Evolutionary conservation across 192 early-diverging fungal species (phyloP).

Genomic region (Spinellus fusiger): DNA sequence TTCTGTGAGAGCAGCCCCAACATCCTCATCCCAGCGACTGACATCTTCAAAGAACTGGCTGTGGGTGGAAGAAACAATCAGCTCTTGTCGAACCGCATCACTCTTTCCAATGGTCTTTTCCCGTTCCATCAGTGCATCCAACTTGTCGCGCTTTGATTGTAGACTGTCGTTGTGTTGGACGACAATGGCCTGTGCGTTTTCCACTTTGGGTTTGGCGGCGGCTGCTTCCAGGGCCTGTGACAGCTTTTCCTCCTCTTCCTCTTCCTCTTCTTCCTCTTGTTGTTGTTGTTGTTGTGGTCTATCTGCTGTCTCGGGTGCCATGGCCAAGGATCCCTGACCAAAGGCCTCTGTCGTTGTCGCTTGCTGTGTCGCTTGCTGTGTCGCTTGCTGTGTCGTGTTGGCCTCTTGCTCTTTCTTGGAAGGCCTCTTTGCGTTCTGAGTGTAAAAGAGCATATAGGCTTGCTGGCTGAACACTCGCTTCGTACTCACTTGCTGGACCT

Average conservation of each 20-base stretch:
- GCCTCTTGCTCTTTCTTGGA: background rate
- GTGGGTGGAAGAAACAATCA: constrained; percentile 17
- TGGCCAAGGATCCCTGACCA: background rate
- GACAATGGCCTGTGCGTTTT: constrained; percentile 41
- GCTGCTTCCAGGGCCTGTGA: constrained; percentile 16
- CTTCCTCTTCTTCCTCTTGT: constrained; percentile 22
- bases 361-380: background rate
- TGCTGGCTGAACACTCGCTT: constrained; percentile 62
- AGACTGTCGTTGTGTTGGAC: constrained; percentile 40
- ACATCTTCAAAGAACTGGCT: constrained; percentile 32
- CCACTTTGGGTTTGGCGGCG: constrained; percentile 38
- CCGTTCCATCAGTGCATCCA: constrained; percentile 39
- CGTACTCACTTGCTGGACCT: constrained; percentile 67
- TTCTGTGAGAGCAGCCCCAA: constrained; percentile 8
- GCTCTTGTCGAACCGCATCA: constrained; percentile 28
- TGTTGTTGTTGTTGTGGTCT: too few relatives aligned
- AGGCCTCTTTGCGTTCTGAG: background rate
- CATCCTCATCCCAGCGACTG: constrained; percentile 32
- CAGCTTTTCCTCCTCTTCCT: constrained; percentile 38
- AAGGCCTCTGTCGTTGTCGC: background rate
- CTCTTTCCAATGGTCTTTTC: constrained; percentile 46
- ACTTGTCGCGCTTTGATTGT: constrained; percentile 36
- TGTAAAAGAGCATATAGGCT: constrained; percentile 76
- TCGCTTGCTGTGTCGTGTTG: background rate
- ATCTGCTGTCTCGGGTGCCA: background rate